These are phyloP conservation scores for Scheffersomyces lignicola DNA, from an alignment of 1,139 yeast species.

Conservation along the genomic window DNA sequence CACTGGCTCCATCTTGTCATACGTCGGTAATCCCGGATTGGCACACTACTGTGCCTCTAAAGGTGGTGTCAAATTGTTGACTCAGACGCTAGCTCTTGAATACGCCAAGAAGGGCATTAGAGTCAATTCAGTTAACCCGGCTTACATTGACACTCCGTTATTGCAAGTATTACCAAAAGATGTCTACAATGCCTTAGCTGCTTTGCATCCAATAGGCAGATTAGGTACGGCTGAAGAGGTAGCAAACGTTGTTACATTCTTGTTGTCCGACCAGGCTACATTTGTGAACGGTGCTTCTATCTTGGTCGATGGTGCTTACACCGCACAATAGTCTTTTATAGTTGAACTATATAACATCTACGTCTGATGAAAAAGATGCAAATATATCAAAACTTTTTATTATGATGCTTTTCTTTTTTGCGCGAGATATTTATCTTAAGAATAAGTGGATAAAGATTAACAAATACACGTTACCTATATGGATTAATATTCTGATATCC, in stretches of 20 bases:
- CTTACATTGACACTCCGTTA: conserved; percentile 32
- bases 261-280: conserved; percentile 40
- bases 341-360: no score
- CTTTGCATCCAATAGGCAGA: conserved; percentile 38
- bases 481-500: no score
- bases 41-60: conserved; percentile 21
- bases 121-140: conserved; percentile 18
- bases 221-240: conserved; percentile 42
- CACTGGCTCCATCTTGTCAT: conserved; percentile 50
- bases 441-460: no score
- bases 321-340: conserved; percentile 22
- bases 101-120: conserved; percentile 16
- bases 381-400: no score
- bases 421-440: no score
- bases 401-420: no score
- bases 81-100: conserved; percentile 15
- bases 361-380: no score
- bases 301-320: conserved; percentile 37
- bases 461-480: no score
- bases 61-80: conserved; percentile 15
- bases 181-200: conserved; percentile 28
- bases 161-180: conserved; percentile 17
- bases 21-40: conserved; percentile 55
- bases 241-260: conserved; percentile 46
- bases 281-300: conserved; percentile 45